Conservation (phyloP, 192 early-diverging fungal species). For the Backusella tarrabulga region DNA sequence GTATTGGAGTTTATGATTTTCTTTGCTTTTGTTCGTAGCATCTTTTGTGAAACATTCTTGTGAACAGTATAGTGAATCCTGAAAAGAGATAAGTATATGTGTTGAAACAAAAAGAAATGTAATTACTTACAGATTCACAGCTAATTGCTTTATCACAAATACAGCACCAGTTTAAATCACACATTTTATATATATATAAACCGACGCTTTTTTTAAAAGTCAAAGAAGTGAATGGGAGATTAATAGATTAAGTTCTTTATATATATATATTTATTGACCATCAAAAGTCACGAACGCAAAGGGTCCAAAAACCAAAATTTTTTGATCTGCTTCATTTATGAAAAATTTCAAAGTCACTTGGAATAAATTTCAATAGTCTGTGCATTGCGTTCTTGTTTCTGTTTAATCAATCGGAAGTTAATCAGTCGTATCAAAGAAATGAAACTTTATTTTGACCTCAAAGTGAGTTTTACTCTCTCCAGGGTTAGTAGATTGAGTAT, state of each 20-base stretch:
- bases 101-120: not conserved
- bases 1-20: not conserved
- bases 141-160: not conserved
- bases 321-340: not conserved
- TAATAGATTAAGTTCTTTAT: not conserved
- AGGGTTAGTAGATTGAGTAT: not conserved
- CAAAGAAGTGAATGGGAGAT: not conserved
- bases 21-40: not conserved
- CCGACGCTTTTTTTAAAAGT: not conserved
- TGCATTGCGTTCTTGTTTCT: not conserved
- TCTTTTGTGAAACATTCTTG: conserved; percentile 7
- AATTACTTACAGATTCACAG: not conserved
- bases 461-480: not conserved
- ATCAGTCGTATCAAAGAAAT: not conserved
- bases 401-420: not conserved
- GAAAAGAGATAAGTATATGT: not conserved
- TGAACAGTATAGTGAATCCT: not conserved
- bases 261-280: not conserved
- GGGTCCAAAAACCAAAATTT: not conserved
- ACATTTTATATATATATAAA: not conserved
- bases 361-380: not conserved
- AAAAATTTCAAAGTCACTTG: not conserved
- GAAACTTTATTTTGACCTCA: not conserved
- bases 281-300: not conserved
- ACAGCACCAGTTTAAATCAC: not conserved